These are phyloP conservation scores for Trypanosoma brucei DNA, from an alignment of 208 protist species.

Conservation along the genomic window DNA sequence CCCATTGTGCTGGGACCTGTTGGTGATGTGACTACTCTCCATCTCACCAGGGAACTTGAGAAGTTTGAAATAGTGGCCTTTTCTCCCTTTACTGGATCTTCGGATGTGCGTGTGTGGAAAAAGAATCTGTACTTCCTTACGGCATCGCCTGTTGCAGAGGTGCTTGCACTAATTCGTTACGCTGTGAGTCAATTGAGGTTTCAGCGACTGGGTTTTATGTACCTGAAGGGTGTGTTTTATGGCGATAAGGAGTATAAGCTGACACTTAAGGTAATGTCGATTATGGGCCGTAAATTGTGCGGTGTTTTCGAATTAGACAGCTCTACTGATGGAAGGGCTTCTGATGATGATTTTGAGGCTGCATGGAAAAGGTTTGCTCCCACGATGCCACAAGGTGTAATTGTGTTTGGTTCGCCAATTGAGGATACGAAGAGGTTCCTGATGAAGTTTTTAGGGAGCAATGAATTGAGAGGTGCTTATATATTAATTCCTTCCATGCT, in stretches of 20 bases:
- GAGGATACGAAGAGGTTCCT: conserved; percentile 1
- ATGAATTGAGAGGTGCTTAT: not conserved
- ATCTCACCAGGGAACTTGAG: too few species aligned
- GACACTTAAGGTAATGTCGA: conserved; percentile 2
- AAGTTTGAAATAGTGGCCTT: too few species aligned
- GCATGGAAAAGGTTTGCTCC: conserved; percentile 4
- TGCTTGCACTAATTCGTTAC: too few species aligned
- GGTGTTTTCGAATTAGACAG: conserved; percentile 3
- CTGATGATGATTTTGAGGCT: conserved; percentile 1
- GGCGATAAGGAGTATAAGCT: not conserved
- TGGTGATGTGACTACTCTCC: too few species aligned
- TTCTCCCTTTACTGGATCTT: too few species aligned
- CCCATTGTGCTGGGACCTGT: too few species aligned
- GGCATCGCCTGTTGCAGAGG: too few species aligned
- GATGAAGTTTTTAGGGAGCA: conserved; percentile 11
- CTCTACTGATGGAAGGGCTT: not conserved
- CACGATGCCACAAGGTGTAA: conserved; percentile 5
- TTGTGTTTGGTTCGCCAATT: conserved; percentile 4
- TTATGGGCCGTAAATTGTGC: conserved; percentile 5
- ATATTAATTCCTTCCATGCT: conserved; percentile 2
- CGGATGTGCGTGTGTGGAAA: too few species aligned
- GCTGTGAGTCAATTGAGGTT: too few species aligned
- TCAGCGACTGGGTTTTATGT: too few species aligned
- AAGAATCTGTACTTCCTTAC: too few species aligned
- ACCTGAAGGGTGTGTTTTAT: too few species aligned